Conservation (phyloP, 257 asterid genomes). For the Nicotiana benthamiana region DNA sequence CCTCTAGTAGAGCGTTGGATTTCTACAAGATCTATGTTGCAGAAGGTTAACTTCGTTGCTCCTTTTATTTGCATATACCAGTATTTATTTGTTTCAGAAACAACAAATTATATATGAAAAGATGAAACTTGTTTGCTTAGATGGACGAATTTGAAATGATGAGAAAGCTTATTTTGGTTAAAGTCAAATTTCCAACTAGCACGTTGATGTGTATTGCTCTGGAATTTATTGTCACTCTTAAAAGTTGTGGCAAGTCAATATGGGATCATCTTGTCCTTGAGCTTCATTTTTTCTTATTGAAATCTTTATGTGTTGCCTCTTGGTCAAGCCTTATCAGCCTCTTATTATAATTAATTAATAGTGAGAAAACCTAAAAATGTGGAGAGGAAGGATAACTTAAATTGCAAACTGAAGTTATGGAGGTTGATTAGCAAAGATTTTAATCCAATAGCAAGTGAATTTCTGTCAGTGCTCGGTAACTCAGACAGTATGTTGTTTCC, state of each 20-base stretch:
- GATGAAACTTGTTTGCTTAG: neutral
- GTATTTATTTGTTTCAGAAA: neutral
- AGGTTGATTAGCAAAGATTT: neutral
- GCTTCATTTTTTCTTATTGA: neutral
- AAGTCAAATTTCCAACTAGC: neutral
- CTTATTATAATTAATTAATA: neutral
- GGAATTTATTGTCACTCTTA: neutral
- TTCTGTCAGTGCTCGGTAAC: neutral
- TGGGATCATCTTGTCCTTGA: neutral
- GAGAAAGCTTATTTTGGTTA: neutral
- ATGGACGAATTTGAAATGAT: neutral
- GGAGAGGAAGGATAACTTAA: neutral
- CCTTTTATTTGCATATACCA: neutral
- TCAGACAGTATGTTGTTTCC: neutral
- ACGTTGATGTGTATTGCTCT: neutral
- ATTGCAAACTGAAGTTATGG: neutral
- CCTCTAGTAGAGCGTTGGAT: conserved; percentile 65
- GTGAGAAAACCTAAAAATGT: neutral
- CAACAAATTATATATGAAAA: neutral
- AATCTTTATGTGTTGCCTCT: neutral
- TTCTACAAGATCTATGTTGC: conserved; percentile 60
- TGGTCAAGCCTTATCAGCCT: neutral
- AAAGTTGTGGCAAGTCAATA: neutral
- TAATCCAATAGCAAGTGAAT: neutral
- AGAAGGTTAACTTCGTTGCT: conserved; percentile 41